Evolutionary conservation across 768 basidiomycete genomes (phyloP).

Genomic region (Mycena kentingensis): DNA sequence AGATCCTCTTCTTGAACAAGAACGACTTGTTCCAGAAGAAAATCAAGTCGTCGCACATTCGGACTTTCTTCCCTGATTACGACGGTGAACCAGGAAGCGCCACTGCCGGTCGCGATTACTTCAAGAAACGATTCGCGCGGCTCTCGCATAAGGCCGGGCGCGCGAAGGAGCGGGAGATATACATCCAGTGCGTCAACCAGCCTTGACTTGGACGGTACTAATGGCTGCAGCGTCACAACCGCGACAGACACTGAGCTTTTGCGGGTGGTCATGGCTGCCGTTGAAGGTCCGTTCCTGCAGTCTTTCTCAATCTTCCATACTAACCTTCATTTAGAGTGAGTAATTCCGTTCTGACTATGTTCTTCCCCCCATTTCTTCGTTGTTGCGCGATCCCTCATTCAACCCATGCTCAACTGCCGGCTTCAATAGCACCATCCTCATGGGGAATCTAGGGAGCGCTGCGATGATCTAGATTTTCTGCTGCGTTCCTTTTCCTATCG

Average conservation of each 20-base stretch:
- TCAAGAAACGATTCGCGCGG: constrained; percentile 78
- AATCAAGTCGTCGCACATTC: constrained; percentile 77
- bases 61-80: constrained; percentile 87
- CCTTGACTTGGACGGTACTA: neutral
- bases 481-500: constrained; percentile 7
- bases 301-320: constrained; percentile 5
- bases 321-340: constrained; percentile 59
- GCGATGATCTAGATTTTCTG: constrained; percentile 54
- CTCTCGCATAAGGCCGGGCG: constrained; percentile 82
- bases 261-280: constrained; percentile 93
- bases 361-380: constrained; percentile 23
- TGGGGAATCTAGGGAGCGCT: constrained; percentile 62
- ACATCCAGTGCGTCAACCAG: constrained; percentile 73
- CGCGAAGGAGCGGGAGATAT: constrained; percentile 84
- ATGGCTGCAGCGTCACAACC: constrained; percentile 66
- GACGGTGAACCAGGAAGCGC: constrained; percentile 75
- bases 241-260: constrained; percentile 88
- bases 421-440: constrained; percentile 62
- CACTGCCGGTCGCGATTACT: constrained; percentile 82
- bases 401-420: neutral
- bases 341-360: constrained; percentile 33
- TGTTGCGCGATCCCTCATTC: constrained; percentile 22
- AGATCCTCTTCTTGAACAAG: constrained; percentile 96
- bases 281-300: constrained; percentile 69
- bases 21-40: constrained; percentile 90